Base-by-base conservation (phyloP, 2,329 filamentous ascomycete genomes). In the Diaporthe destruens region DNA sequence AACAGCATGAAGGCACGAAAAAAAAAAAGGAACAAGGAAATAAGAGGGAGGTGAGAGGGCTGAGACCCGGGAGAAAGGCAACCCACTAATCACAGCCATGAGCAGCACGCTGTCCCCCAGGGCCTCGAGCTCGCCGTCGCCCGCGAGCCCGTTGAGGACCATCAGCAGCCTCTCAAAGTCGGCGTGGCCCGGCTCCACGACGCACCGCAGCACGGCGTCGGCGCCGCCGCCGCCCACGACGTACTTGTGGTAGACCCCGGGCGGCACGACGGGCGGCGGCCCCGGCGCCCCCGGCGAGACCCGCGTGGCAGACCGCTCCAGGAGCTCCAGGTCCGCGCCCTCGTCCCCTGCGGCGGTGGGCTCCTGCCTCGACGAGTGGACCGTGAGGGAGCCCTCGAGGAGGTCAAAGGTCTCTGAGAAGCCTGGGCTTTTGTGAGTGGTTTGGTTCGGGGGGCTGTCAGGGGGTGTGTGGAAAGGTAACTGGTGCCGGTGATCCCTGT, bases 341-440 rank as follows among this genome's bases (percentile, higher is more conserved):
- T 51, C 55, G 54, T 59, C 68, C 1, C 47, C 68, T 6, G 29
- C 68, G n/a, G 72, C 67, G 32, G 73, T 6, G 2, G 44, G 74
- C 3, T 74, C 51, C 59, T 68, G 65, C 9, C 47, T 29, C 20
- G 54, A 74, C 44, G 12, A 74, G 53, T 69, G 70, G 6, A 75
- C 69, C 3, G 68, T 74, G n/a, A 75, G 72, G n/a, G 74, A 72
- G 36, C 74, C 74, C 47, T 69, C 73, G 42, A 74, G 53, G 18
- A 75, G 74, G 34, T 75, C 71, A 20, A 75, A 75, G 2, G 74
- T 75, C 71, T 75, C 74, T 3, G 74, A 39, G 69, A 75, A 75
- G 67, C 57, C 57, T 61, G 57, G 57, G 8, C 29, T 32, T 23
- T 23, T 44, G 29, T 29, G 2, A 29, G 29, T 29, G 2, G 29